phyloP scores from a whole-genome alignment of 2,329 filamentous ascomycete genomes.

The Metarhizium rileyi region DNA sequence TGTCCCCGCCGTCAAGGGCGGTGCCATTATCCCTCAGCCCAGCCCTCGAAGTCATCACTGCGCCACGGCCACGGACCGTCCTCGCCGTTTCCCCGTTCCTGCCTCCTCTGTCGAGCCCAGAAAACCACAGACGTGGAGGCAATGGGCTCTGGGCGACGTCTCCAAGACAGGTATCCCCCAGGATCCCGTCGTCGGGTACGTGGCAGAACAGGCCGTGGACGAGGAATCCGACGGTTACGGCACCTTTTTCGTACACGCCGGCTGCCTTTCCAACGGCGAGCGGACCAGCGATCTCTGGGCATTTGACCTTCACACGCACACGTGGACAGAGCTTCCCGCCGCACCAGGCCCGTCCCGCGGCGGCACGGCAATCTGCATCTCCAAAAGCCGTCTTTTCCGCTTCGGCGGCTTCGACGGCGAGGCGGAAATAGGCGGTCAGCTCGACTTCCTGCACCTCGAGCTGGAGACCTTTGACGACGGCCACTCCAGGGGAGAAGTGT shows the following conservation, averaged over 20 bases:
- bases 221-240: slow-evolving; percentile 53
- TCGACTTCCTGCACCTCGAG: slow-evolving; percentile 56
- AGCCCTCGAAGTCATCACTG: slow-evolving; percentile 63
- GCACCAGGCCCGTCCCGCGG: slow-evolving; percentile 59
- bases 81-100: slow-evolving; percentile 34
- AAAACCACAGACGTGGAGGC: slow-evolving; percentile 38
- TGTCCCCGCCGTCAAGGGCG: slow-evolving; percentile 31
- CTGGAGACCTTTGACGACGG: slow-evolving; percentile 47
- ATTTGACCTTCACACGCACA: slow-evolving; percentile 54
- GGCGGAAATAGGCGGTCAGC: slow-evolving; percentile 56
- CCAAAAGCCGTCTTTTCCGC: slow-evolving; percentile 57
- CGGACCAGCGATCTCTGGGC: slow-evolving; percentile 64
- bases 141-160: slow-evolving; percentile 46
- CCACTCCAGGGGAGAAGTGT: slow-evolving; percentile 37
- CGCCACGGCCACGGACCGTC: slow-evolving; percentile 46
- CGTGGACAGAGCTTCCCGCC: slow-evolving; percentile 58
- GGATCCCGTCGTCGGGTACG: slow-evolving; percentile 45
- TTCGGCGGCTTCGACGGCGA: slow-evolving; percentile 74
- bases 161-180: slow-evolving; percentile 48
- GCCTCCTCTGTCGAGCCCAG: slow-evolving; percentile 16
- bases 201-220: slow-evolving; percentile 48
- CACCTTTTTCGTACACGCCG: slow-evolving; percentile 68
- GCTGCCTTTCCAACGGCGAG: slow-evolving; percentile 54
- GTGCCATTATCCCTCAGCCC: slow-evolving; percentile 37
- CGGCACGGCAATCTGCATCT: slow-evolving; percentile 57